Percentiles rank a stretch among this genome's conserved stretches.
These are phyloP conservation scores for Peronospora destructor DNA, from an alignment of 352 stramenopile species.

Conservation along the genomic window DNA sequence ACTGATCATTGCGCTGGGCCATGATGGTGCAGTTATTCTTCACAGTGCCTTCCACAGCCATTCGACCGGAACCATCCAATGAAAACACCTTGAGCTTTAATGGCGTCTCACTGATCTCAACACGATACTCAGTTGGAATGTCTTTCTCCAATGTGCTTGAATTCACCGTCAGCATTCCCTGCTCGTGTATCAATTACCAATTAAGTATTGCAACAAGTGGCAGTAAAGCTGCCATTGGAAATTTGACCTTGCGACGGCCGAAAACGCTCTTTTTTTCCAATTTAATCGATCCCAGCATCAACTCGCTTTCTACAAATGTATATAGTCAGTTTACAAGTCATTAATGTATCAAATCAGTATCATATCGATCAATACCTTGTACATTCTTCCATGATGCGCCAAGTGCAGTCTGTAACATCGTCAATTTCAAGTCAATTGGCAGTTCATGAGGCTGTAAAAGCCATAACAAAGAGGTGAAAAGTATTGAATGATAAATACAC, in stretches of 20 bases:
- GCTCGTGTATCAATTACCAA: neutral
- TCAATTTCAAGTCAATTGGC: constrained; percentile 5
- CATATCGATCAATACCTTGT: constrained; percentile 38
- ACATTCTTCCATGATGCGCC: constrained; percentile 78
- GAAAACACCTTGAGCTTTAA: constrained; percentile 83
- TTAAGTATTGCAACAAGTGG: constrained; percentile 3
- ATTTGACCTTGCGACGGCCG: constrained; percentile 61
- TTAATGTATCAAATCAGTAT: neutral
- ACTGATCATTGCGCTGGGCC: constrained; percentile 76
- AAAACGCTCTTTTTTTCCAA: constrained; percentile 67
- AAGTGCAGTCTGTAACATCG: constrained; percentile 45
- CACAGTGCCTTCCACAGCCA: constrained; percentile 82
- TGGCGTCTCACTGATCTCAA: constrained; percentile 70
- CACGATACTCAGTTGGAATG: constrained; percentile 75
- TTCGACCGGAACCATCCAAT: constrained; percentile 74
- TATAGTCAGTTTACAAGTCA: neutral
- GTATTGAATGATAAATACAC: constrained; percentile 6
- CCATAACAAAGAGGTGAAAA: constrained; percentile 1
- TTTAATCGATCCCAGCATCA: constrained; percentile 81
- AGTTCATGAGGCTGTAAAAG: neutral
- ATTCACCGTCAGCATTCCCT: constrained; percentile 79
- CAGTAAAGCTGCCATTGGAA: neutral
- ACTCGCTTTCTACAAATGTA: constrained; percentile 56
- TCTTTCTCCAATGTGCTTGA: constrained; percentile 62
- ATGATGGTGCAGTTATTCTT: constrained; percentile 85